A percentile compares a stretch with the other conserved stretches of the same genome.
phyloP scores from a whole-genome alignment of 164 flowering plant genomes.

The Vitis rupestris region DNA sequence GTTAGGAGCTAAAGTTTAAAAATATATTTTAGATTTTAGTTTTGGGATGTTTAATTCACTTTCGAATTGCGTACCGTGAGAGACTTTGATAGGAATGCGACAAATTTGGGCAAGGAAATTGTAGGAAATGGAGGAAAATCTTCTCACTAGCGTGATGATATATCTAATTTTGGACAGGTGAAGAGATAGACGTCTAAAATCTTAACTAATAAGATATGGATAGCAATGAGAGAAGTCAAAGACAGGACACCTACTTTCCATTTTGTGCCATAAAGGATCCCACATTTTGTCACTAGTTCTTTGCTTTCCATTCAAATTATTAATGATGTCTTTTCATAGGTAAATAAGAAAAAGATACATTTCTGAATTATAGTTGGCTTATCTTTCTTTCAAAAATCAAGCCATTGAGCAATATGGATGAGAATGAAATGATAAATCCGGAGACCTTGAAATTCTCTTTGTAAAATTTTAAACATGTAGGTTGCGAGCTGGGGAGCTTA shows the following conservation, averaged over 20 bases:
- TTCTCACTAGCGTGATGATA: background rate
- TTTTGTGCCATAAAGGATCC: background rate
- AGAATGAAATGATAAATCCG: too few species aligned
- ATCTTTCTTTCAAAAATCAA: background rate
- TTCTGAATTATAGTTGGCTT: too few species aligned
- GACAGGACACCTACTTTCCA: background rate
- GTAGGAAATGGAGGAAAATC: background rate
- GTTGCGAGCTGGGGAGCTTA: constrained; percentile 66
- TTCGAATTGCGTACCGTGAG: background rate
- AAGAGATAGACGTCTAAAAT: background rate
- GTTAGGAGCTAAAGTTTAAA: too few species aligned
- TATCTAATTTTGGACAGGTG: too few species aligned
- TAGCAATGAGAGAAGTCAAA: background rate
- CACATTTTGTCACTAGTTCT: background rate
- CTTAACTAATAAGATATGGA: background rate
- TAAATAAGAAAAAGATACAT: too few species aligned
- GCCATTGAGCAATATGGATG: too few species aligned
- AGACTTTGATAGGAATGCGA: too few species aligned
- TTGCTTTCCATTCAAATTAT: background rate
- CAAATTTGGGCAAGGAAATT: background rate
- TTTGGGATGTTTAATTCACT: background rate
- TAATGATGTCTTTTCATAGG: too few species aligned
- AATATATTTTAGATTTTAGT: background rate
- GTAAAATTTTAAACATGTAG: constrained; percentile 15
- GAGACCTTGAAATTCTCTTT: too few species aligned